Conservation (phyloP, 345 rosid species). For the Citrus glauca region DNA sequence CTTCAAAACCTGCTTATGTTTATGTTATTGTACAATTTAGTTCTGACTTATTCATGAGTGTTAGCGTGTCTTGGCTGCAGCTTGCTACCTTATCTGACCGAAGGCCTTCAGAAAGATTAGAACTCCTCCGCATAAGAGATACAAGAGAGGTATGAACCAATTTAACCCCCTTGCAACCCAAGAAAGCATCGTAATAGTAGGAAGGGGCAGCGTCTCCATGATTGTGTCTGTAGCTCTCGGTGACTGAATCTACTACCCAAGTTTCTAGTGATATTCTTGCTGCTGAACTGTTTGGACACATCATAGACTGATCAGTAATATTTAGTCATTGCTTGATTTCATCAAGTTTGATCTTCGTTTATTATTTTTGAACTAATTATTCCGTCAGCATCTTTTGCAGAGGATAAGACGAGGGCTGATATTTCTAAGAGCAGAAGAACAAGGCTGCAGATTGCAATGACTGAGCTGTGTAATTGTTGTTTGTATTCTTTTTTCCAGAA, state of each 20-base stretch:
- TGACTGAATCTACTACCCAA: not conserved
- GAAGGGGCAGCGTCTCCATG: not conserved
- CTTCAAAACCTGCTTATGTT: not conserved
- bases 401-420: slow-evolving; percentile 74
- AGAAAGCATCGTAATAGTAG: not conserved
- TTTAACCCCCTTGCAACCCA: not conserved
- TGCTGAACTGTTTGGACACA: not conserved
- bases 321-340: not conserved
- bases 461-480: not conserved
- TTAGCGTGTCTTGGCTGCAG: slow-evolving; percentile 38
- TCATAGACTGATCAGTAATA: not conserved
- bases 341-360: not conserved
- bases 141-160: slow-evolving; percentile 68
- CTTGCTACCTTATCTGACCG: slow-evolving; percentile 71
- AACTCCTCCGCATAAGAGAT: slow-evolving; percentile 74
- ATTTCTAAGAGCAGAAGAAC: slow-evolving; percentile 61
- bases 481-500: not conserved
- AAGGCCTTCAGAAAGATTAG: slow-evolving; percentile 81
- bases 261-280: not conserved
- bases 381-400: slow-evolving; percentile 31
- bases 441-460: slow-evolving; percentile 65
- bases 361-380: not conserved
- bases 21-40: not conserved
- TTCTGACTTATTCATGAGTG: not conserved
- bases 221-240: not conserved